These are phyloP conservation scores for Amoebophrya sp. DNA, from an alignment of 169 alveolate genomes.

Conservation along the genomic window DNA sequence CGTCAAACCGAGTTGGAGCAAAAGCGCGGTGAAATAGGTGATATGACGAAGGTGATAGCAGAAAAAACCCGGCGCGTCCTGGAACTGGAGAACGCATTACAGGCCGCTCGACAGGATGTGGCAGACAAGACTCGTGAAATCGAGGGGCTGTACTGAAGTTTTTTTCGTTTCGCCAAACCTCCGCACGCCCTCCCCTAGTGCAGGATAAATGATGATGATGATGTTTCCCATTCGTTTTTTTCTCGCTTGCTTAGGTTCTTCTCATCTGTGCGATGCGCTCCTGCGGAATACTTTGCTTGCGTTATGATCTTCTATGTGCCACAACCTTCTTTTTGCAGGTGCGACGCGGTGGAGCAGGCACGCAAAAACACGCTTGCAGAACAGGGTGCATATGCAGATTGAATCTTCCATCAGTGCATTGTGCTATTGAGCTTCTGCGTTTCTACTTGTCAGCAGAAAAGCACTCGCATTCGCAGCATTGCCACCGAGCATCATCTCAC, in stretches of 20 bases:
- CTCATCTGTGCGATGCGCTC: background rate
- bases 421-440: no score
- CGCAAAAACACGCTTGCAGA: constrained; percentile 3
- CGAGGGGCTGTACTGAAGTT: background rate
- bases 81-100: background rate
- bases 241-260: background rate
- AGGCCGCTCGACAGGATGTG: background rate
- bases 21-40: background rate
- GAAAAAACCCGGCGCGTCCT: background rate
- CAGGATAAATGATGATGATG: no score
- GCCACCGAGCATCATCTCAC: no score
- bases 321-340: no score
- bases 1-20: background rate
- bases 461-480: no score
- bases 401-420: no score
- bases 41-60: background rate
- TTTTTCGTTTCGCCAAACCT: background rate
- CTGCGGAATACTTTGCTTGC: no score
- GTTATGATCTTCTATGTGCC: background rate
- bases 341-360: constrained; percentile 20
- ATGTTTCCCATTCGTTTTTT: background rate
- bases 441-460: no score
- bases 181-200: no score
- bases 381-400: no score
- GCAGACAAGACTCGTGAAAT: background rate